Evolutionary conservation across 257 asterid genomes (phyloP).

Genomic region (Echites panduratus): DNA sequence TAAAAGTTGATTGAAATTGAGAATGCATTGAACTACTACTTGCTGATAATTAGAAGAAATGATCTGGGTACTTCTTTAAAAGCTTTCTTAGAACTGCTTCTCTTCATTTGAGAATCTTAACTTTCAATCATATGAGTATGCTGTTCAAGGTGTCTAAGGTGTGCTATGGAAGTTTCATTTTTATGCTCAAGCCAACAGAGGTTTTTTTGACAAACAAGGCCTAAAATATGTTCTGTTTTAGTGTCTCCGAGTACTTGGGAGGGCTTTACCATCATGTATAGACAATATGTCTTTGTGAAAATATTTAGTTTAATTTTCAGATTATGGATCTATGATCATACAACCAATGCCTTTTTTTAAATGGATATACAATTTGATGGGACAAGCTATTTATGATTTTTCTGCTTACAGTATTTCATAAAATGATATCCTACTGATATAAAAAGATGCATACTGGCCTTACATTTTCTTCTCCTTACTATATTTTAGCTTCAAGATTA

Average conservation of each 20-base stretch:
- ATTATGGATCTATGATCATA: neutral
- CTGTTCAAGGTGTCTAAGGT: neutral
- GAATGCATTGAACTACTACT: too few species aligned
- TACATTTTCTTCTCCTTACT: neutral
- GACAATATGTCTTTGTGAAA: neutral
- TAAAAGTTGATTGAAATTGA: too few species aligned
- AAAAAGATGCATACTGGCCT: neutral
- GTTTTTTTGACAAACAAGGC: neutral
- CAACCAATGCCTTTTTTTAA: neutral
- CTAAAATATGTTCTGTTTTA: neutral
- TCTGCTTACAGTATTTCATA: too few species aligned
- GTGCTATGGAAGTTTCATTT: neutral
- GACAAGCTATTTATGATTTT: neutral
- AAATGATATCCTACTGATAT: neutral
- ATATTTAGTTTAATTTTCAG: neutral
- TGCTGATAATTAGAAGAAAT: neutral
- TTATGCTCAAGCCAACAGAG: neutral
- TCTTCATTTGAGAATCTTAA: neutral
- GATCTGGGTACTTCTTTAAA: neutral
- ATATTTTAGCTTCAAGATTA: conserved; percentile 69
- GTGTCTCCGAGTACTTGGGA: neutral
- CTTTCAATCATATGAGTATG: neutral
- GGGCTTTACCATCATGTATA: neutral
- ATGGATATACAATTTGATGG: neutral
- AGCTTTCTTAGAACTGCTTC: neutral